Percentiles rank a stretch among this genome's conserved stretches.
These are phyloP conservation scores for Hypoxylon cercidicola DNA, from an alignment of 495 filamentous ascomycete genomes.

Conservation along the genomic window DNA sequence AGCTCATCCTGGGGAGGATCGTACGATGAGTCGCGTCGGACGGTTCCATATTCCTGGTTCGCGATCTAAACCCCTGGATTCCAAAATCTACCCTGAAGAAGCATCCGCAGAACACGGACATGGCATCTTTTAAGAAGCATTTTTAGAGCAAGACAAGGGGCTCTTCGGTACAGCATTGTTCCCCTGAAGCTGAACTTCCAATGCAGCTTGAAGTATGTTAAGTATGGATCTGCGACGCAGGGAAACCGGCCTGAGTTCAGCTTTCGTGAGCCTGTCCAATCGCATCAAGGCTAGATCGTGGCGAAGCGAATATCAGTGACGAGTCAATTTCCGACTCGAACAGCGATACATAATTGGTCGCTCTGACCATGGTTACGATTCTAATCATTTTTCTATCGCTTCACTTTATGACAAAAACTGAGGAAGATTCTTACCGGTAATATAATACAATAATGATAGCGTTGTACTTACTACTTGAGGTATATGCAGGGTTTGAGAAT, in stretches of 20 bases:
- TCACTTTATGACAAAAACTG: no score
- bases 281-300: constrained; percentile 15
- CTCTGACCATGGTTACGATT: background rate
- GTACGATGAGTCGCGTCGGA: constrained; percentile 35
- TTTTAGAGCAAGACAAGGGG: no score
- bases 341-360: constrained; percentile 18
- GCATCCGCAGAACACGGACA: no score
- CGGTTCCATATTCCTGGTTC: constrained; percentile 23
- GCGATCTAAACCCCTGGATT: background rate
- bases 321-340: background rate
- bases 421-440: no score
- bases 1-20: constrained; percentile 38
- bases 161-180: constrained; percentile 1
- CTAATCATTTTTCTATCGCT: no score
- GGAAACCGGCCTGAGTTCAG: constrained; percentile 24
- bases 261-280: constrained; percentile 15
- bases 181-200: background rate
- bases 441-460: no score
- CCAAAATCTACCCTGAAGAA: no score
- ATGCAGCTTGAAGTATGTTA: background rate
- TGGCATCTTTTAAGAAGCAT: no score
- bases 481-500: no score
- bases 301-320: constrained; percentile 7
- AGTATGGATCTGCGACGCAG: constrained; percentile 13
- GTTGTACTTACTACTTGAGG: no score